phyloP scores from a whole-genome alignment of 2,329 filamentous ascomycete species.

The Microcyclosporella mali region DNA sequence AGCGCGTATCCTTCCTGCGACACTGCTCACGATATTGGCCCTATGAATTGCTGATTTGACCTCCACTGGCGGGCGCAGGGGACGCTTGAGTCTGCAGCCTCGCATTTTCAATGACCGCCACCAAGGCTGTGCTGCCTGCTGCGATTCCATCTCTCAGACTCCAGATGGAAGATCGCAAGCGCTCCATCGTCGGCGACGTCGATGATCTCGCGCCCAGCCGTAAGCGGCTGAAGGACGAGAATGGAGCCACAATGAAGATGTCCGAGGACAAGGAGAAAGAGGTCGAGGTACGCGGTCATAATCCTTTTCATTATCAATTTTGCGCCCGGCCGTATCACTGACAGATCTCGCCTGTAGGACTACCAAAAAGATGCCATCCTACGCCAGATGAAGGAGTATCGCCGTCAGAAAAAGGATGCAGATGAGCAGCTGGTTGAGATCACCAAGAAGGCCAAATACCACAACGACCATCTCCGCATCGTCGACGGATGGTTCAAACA shows the following conservation, averaged over 20 bases:
- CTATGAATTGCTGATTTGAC: neutral
- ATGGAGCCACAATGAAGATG: conserved; percentile 63
- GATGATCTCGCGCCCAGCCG: conserved; percentile 82
- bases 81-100: conserved; percentile 8
- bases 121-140: conserved; percentile 44
- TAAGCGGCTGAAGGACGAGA: conserved; percentile 73
- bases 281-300: conserved; percentile 61
- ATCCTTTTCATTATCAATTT: too few relatives aligned
- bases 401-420: conserved; percentile 75
- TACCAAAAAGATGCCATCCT: conserved; percentile 95
- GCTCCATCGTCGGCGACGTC: conserved; percentile 71
- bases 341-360: conserved; percentile 50
- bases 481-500: conserved; percentile 94
- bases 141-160: conserved; percentile 64
- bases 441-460: conserved; percentile 68
- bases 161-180: conserved; percentile 99
- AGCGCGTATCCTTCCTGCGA: neutral
- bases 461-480: conserved; percentile 86
- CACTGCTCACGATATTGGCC: neutral
- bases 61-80: conserved; percentile 9
- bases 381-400: conserved; percentile 97
- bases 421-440: conserved; percentile 77
- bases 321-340: neutral
- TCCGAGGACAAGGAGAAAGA: conserved; percentile 66
- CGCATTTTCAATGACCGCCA: conserved; percentile 24